Evolutionary conservation across 2,329 filamentous ascomycete genomes (phyloP), one percentile per base, ranked within the genome.

Genomic region (Sphaerulina populicola): DNA sequence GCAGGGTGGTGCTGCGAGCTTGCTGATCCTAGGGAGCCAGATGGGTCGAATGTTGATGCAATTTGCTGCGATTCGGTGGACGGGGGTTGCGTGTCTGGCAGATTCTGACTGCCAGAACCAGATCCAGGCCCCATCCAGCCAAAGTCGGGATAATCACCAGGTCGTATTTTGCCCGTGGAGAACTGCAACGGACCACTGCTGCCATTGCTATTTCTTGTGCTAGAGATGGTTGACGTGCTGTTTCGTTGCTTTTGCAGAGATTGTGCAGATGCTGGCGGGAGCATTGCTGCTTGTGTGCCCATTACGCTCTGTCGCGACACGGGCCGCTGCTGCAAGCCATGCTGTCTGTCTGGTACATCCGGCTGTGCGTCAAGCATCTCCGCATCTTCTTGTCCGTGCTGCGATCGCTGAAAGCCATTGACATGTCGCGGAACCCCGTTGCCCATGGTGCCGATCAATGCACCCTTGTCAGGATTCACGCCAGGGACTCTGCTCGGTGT

Each of bases 151-250:
- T 75, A 70, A 14, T 80, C 77, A 27, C 62, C 65, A 21, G 68
- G 65, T 12, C 49, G 50, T 29, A 69, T 65, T 14, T 10, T 18
- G 15, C 85, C 85, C 55, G 89, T 88, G 2, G 83, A 86, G 52
- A 78, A 77, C 64, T 90, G 85, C 15, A 79, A 77, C 2, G 79
- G 81, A 1, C 80, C 82, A 49, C 62, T 65, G 49, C 64, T 83
- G 47, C 72, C 72, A 12, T 73, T 72, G 2, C 85, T 88, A 5
- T 86, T 90, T 66, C 81, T 82, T 70, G 94, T 93, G n/a, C 82
- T 81, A 3, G 80, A 85, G 18, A 82, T 82, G 1, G 90, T 95
- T 1, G 90, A 94, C 2, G 89, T 91, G 62, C 94, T 89, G 62
- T 97, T 96, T 47, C 83, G 72, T 52, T 81, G 83, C 78, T 83